phyloP scores from a whole-genome alignment of 1,139 yeast species.

The Scheffersomyces titani region DNA sequence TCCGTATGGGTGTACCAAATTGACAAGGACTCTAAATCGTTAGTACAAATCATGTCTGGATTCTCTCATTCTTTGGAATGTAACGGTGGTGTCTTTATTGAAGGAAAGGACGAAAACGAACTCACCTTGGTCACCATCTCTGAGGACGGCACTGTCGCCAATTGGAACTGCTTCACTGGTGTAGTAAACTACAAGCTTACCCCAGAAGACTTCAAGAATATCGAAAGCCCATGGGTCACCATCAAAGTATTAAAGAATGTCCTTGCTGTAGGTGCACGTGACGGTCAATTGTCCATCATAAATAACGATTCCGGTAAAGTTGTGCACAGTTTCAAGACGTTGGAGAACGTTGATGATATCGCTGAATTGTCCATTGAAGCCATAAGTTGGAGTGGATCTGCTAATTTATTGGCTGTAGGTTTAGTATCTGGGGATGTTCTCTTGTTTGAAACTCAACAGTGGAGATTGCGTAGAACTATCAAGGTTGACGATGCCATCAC shows the following conservation, averaged over 20 bases:
- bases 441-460: conserved; percentile 78
- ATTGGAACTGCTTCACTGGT: conserved; percentile 88
- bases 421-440: conserved; percentile 84
- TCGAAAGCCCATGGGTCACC: conserved; percentile 87
- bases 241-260: conserved; percentile 49
- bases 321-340: conserved; percentile 63
- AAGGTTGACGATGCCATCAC: conserved; percentile 82
- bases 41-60: conserved; percentile 76
- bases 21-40: conserved; percentile 51
- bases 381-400: conserved; percentile 71
- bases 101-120: conserved; percentile 59
- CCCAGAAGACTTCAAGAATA: conserved; percentile 65
- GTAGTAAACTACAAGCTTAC: conserved; percentile 65
- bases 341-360: conserved; percentile 62
- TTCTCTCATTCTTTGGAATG: conserved; percentile 79
- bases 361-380: conserved; percentile 86
- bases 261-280: conserved; percentile 79
- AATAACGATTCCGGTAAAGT: conserved; percentile 74
- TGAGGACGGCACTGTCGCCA: conserved; percentile 85
- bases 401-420: conserved; percentile 74
- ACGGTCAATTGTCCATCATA: conserved; percentile 77
- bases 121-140: conserved; percentile 73
- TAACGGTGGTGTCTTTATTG: conserved; percentile 73
- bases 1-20: conserved; percentile 92
- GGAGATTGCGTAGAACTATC: conserved; percentile 79